phyloP scores from a whole-genome alignment of 2,329 filamentous ascomycete genomes.

The Microsporum ferrugineum region DNA sequence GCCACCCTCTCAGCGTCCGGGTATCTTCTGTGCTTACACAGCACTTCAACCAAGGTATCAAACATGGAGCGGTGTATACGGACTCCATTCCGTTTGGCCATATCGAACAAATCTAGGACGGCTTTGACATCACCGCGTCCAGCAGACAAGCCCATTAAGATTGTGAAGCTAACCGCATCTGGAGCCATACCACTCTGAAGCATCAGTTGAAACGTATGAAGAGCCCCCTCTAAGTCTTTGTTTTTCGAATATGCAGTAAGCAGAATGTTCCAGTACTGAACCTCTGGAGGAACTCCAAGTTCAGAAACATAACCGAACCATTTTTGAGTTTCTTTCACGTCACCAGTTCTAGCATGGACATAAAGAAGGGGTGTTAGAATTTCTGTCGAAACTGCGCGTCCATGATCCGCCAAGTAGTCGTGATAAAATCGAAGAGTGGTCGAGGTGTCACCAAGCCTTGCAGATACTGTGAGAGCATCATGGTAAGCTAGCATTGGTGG shows the following conservation, averaged over 20 bases:
- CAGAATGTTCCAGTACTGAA: conserved; percentile 62
- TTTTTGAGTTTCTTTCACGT: conserved; percentile 47
- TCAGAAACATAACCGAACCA: conserved; percentile 54
- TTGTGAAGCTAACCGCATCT: conserved; percentile 55
- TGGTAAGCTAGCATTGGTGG: conserved; percentile 27
- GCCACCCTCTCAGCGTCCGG: conserved; percentile 50
- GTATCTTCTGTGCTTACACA: conserved; percentile 47
- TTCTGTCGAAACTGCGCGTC: conserved; percentile 22
- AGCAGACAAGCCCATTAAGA: conserved; percentile 61
- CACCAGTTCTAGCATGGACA: conserved; percentile 57
- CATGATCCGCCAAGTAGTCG: conserved; percentile 29
- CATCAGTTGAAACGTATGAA: conserved; percentile 54
- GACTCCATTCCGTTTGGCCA: conserved; percentile 46
- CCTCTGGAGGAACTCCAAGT: conserved; percentile 47
- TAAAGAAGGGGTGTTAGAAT: conserved; percentile 51
- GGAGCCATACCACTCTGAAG: conserved; percentile 40
- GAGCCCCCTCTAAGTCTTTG: conserved; percentile 54
- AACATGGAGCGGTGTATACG: conserved; percentile 47
- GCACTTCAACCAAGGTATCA: conserved; percentile 55
- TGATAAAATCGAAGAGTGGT: conserved; percentile 37
- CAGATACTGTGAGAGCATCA: conserved; percentile 31
- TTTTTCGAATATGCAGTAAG: conserved; percentile 58
- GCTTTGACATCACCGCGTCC: conserved; percentile 61
- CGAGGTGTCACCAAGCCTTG: conserved; percentile 36
- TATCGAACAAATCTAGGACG: conserved; percentile 53